Conservation (phyloP, 306 rosid species). For the Prosopis cineraria region DNA sequence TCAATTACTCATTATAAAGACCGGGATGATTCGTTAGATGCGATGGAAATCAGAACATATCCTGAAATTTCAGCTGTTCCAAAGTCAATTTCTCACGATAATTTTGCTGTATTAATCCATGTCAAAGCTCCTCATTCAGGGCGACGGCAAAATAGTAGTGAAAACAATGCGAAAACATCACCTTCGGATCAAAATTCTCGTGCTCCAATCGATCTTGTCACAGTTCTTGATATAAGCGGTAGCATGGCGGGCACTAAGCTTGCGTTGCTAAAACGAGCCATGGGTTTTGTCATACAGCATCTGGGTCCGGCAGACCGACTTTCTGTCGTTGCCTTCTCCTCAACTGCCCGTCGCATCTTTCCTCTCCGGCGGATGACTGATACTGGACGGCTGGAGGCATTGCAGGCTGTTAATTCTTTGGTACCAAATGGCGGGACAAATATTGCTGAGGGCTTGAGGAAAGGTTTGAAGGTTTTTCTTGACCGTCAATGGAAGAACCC, state of each 20-base stretch:
- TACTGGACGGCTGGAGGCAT: constrained; percentile 72
- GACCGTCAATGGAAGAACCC: constrained; percentile 89
- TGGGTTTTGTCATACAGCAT: constrained; percentile 92
- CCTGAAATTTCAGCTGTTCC: constrained; percentile 84
- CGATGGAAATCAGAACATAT: constrained; percentile 65
- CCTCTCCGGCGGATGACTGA: constrained; percentile 84
- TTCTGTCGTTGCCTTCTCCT: constrained; percentile 81
- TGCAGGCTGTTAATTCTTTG: constrained; percentile 74
- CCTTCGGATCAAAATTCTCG: constrained; percentile 46
- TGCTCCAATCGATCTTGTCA: constrained; percentile 87
- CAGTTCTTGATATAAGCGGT: constrained; percentile 93
- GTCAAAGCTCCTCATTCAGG: constrained; percentile 77
- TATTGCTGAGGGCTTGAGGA: constrained; percentile 80
- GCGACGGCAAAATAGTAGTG: constrained; percentile 36
- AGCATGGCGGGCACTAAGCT: constrained; percentile 98
- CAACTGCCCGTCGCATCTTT: constrained; percentile 81
- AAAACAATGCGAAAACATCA: constrained; percentile 28
- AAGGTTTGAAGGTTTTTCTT: constrained; percentile 81
- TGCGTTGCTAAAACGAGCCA: constrained; percentile 81
- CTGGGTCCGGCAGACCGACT: constrained; percentile 87
- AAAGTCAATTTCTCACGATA: constrained; percentile 54
- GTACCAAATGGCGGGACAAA: constrained; percentile 79
- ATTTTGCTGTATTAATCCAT: constrained; percentile 72
- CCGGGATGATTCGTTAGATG: constrained; percentile 34
- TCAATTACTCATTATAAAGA: constrained; percentile 32